Evolutionary conservation across 352 stramenopile species (phyloP), one percentile per base, ranked within the genome.

Genomic region (Saprolegnia diclina): DNA sequence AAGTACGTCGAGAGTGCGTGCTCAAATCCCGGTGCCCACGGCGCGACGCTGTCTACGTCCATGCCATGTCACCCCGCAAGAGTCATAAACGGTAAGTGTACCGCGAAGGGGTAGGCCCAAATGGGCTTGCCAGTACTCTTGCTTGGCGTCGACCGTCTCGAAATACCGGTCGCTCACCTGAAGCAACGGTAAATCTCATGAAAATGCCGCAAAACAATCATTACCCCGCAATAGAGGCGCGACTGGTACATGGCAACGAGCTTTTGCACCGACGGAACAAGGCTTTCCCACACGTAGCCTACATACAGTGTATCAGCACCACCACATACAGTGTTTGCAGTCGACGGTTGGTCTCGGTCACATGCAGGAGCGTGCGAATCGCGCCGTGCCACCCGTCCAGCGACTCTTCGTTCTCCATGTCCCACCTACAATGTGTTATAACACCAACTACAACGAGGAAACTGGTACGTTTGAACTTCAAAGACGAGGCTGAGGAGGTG

Each of bases 121-220:
- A 32, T 94, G 81, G 40, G 81, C 64, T 4, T 78, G 61, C 85
- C 83, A 94, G 67, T 83, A 91, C 2, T 65, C 72, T 24, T 71
- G 73, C 18, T 81, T 81, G 22, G 79, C 80, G 0, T 56, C 72
- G 18, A 79, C 56, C 9, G 74, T 81, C 0, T 65, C 71, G 37
- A 94, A 94, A 70, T 88, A 94, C 18, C 87, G 73, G 0, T 85
- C 85, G 57, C 76, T 89, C 16, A 91, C 83, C 52, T 88, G 62
- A 16, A 68, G 18, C 13, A 40, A 10, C 62, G 22, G n/a, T 14
- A 61, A 26, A 38, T 14, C 9, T 14, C 52, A 57, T 57, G 16
- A 52, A n/a, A n/a, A n/a, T n/a, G n/a, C n/a, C n/a, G n/a, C n/a
- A n/a, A n/a, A n/a, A n/a, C n/a, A n/a, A n/a, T n/a, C n/a, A n/a